Conservation (phyloP, 768 basidiomycete genomes). For the Boletus vinaceobasis region DNA sequence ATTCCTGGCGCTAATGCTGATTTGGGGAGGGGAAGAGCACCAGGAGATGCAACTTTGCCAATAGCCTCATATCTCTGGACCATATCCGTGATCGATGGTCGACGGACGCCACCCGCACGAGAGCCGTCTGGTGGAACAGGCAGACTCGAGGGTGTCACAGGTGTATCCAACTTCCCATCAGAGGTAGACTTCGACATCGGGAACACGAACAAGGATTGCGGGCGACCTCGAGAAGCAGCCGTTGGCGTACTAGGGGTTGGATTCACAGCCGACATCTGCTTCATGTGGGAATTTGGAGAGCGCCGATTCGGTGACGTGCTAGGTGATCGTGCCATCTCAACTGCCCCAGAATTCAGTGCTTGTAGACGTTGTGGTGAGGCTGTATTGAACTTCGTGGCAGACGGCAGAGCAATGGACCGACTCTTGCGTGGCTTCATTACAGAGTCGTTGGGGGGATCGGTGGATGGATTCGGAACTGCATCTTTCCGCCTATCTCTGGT, state of each 20-base stretch:
- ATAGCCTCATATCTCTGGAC: conserved; percentile 80
- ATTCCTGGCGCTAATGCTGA: conserved; percentile 16
- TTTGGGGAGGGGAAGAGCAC: conserved; percentile 33
- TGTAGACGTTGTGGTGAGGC: conserved; percentile 27
- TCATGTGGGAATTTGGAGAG: conserved; percentile 29
- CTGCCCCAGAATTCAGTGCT: conserved; percentile 12
- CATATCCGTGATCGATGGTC: conserved; percentile 84
- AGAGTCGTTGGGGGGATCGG: conserved; percentile 14
- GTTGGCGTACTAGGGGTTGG: conserved; percentile 22
- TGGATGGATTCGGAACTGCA: conserved; percentile 14
- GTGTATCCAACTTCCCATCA: conserved; percentile 35
- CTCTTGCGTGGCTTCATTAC: conserved; percentile 17
- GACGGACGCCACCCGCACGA: conserved; percentile 40
- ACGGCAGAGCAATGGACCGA: conserved; percentile 16
- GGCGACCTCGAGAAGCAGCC: conserved; percentile 53
- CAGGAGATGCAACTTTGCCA: conserved; percentile 29
- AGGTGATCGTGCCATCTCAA: conserved; percentile 24
- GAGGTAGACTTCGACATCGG: conserved; percentile 44
- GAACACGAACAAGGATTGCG: conserved; percentile 80
- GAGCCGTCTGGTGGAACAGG: conserved; percentile 47
- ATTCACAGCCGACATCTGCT: conserved; percentile 29
- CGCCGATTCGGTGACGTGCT: conserved; percentile 28
- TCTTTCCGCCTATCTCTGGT: conserved; percentile 43
- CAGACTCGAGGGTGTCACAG: conserved; percentile 36
- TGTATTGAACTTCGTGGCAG: conserved; percentile 19